Evolutionary conservation across 1,284 basidiomycete genomes (phyloP), one percentile per base, ranked within the genome.

Genomic region (Vanrija humicola): DNA sequence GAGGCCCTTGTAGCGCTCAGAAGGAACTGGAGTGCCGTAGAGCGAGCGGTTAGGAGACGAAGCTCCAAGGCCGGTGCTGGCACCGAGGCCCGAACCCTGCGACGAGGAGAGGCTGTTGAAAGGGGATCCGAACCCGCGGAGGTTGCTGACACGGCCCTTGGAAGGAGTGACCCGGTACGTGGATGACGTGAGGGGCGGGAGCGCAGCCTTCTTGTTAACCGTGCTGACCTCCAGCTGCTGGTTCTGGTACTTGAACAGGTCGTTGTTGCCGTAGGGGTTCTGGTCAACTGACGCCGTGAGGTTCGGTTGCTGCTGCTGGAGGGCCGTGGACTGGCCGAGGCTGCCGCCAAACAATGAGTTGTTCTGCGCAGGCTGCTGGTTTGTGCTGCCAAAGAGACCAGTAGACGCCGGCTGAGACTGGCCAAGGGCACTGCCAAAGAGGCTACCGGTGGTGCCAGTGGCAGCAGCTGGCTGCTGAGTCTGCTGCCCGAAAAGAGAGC

Each of bases 261-360:
- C 79, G 69, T 90, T 92, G 56, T 85, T 82, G 43, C 88, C 89
- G 70, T 98, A 93, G 0, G 95, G 93, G 66, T 82, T 82, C 70
- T 92, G 86, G 46, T 88, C 87, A 67, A 98, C 89, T 10, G 90
- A 92, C 0, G 90, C 88, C 14, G 85, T 88, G 52, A 94, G 78
- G 80, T 78, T 14, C 39, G 54, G 73, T 60, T 76, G 74, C 44
- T 68, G 66, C 48, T 73, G 70, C 58, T 74, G 67, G 40, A 52
- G 34, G n/a, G 23, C 38, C 7, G 61, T 64, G 3, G 69, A 69
- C 58, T 72, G 70, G 55, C 71, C 74, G 46, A 73, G 59, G 50
- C 61, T 64, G 59, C 67, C 67, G 59, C 64, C 34, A 14, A 34
- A 34, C 34, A 34, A 34, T 50, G 42, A 66, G 34, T 34, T 34